Evolutionary conservation across 139 green algal species (phyloP).

Genomic region (Chlorella vulgaris): DNA sequence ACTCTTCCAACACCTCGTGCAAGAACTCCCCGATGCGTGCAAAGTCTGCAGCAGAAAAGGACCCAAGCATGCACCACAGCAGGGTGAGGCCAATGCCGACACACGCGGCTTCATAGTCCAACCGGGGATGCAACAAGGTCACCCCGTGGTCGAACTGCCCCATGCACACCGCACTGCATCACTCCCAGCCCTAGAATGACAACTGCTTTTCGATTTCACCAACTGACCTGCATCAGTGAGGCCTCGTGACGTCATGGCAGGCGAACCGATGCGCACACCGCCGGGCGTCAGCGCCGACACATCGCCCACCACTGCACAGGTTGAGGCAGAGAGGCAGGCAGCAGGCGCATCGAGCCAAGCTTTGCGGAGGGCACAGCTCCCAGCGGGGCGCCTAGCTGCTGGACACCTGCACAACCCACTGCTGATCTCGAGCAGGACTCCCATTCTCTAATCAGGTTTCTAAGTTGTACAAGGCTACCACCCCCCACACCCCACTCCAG

Average conservation of each 20-base stretch:
- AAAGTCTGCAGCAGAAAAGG: constrained; percentile 58
- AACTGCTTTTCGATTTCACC: background rate
- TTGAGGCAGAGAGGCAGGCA: background rate
- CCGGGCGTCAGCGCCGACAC: constrained; percentile 79
- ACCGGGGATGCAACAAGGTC: background rate
- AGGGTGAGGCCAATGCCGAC: background rate
- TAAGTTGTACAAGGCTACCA: no score
- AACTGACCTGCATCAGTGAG: constrained; percentile 52
- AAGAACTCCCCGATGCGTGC: constrained; percentile 76
- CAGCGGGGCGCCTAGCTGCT: background rate
- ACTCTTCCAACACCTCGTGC: constrained; percentile 66
- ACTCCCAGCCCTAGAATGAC: background rate
- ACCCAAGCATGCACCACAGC: background rate
- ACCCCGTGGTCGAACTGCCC: background rate
- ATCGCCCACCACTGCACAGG: constrained; percentile 75
- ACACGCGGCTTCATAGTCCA: background rate
- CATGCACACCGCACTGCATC: background rate
- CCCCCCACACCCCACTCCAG: no score
- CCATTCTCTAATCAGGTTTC: no score
- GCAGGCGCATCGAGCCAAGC: background rate
- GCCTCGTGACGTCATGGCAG: constrained; percentile 85
- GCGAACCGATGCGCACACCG: constrained; percentile 82
- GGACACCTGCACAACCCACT: no score
- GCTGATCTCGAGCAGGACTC: no score
- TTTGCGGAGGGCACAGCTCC: background rate